Base-by-base conservation (phyloP, 192 early-diverging fungal species). In the Coemansia sp. region DNA sequence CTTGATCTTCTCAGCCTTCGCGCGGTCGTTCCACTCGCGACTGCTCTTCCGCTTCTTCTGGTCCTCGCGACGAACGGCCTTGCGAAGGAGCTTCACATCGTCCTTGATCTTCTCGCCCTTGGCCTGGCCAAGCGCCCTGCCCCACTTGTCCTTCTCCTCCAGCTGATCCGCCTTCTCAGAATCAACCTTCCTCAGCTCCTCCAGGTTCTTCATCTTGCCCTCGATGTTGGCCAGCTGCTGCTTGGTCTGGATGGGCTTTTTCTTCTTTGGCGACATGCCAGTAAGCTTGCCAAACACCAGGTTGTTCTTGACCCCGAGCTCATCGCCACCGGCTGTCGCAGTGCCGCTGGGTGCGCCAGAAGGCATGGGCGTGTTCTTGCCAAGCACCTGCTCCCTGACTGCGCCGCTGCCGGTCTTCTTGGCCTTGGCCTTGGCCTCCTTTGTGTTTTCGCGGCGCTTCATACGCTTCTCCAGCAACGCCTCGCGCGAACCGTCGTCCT, bases 31-130 rank as follows among this genome's bases (percentile, higher is more conserved):
- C 96, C 96, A 98, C 56, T 91, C 89, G 57, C 89, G 82, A 26
- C 86, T 70, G 66, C 92, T 93, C 90, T 94, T 96, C 72, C 75
- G 80, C 89, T 98, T 98, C 60, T 81, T 68, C 68, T 92, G 85
- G 64, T 93, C 88, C 64, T 91, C 85, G 52, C 92, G 89, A 76
- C 94, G 95, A 48, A 98, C 87, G 0, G 92, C 92, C 81, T 95
- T 96, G 80, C 96, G 94, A 42, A 98, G 85, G 45, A 96, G 78
- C 72, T 89, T 93, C 61, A 89, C 71, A 53, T 98, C 92, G 74
- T 98, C 96, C 81, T 94, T 93, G 63, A 96, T 86, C 81, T 94
- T 95, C 71, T 94, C 91, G 67, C 96, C 96, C 66, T 86, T 82
- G 4, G 95, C 95, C 75, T 90, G 84, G 59, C 88, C 86, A 58